These are phyloP conservation scores for Vigna hirtella DNA, from an alignment of 306 rosid genomes.

Conservation along the genomic window DNA sequence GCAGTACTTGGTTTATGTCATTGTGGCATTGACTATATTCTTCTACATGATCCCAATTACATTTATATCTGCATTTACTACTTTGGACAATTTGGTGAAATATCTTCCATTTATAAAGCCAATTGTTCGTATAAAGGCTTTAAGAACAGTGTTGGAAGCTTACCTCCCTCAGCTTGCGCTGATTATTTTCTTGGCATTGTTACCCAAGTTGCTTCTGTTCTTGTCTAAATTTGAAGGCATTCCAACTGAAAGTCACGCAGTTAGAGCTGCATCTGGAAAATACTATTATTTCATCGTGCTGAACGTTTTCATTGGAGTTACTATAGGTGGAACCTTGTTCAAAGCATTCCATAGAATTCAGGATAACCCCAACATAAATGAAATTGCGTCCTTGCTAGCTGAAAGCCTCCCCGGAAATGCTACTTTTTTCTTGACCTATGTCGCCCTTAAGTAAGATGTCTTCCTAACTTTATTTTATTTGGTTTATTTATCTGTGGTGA, in stretches of 20 bases:
- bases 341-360: slow-evolving; percentile 58
- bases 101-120: slow-evolving; percentile 79
- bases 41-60: slow-evolving; percentile 88
- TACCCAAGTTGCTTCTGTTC: slow-evolving; percentile 79
- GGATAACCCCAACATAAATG: slow-evolving; percentile 45
- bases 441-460: slow-evolving; percentile 87
- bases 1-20: slow-evolving; percentile 68
- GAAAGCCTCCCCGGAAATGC: slow-evolving; percentile 78
- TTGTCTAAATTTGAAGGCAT: slow-evolving; percentile 88
- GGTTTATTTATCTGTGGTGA: slow-evolving; percentile 15
- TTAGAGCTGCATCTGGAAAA: slow-evolving; percentile 93
- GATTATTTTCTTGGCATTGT: slow-evolving; percentile 73
- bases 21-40: slow-evolving; percentile 70
- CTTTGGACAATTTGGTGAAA: slow-evolving; percentile 69
- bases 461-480: slow-evolving; percentile 25
- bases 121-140: slow-evolving; percentile 38
- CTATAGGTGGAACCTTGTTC: slow-evolving; percentile 81
- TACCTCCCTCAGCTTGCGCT: slow-evolving; percentile 93
- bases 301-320: slow-evolving; percentile 89
- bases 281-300: slow-evolving; percentile 81
- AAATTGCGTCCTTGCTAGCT: slow-evolving; percentile 56
- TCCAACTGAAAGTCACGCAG: slow-evolving; percentile 76
- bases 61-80: slow-evolving; percentile 76
- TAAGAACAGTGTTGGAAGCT: slow-evolving; percentile 85
- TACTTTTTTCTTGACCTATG: slow-evolving; percentile 85